Evolutionary conservation across 2,329 filamentous ascomycete species (phyloP).

Genomic region (Coniochaeta pulveracea): DNA sequence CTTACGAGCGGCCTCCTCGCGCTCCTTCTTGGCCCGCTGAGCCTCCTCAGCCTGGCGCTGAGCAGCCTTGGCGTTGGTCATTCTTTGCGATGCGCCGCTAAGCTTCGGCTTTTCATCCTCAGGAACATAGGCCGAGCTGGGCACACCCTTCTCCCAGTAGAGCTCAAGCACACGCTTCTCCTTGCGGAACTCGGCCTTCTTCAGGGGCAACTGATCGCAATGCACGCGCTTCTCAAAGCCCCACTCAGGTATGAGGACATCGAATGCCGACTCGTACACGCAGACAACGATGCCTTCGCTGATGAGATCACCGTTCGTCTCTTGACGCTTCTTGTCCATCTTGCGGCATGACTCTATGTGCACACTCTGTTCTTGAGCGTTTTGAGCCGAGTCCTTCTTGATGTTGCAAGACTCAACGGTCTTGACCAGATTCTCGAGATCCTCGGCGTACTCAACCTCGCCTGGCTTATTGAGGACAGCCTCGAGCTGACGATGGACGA

Average conservation of each 20-base stretch:
- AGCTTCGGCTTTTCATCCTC: slow-evolving; percentile 90
- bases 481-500: slow-evolving; percentile 92
- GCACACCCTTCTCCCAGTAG: slow-evolving; percentile 99
- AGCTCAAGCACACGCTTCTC: slow-evolving; percentile 88
- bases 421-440: slow-evolving; percentile 80
- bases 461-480: slow-evolving; percentile 73
- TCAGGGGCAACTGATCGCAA: slow-evolving; percentile 91
- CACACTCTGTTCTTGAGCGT: slow-evolving; percentile 95
- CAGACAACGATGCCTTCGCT: slow-evolving; percentile 92
- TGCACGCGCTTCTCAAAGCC: slow-evolving; percentile 99
- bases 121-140: slow-evolving; percentile 88
- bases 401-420: slow-evolving; percentile 93
- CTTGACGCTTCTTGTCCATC: slow-evolving; percentile 86
- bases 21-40: slow-evolving; percentile 70
- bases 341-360: slow-evolving; percentile 94
- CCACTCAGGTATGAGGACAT: slow-evolving; percentile 95
- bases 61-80: slow-evolving; percentile 63
- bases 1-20: slow-evolving; percentile 82
- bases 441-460: slow-evolving; percentile 75
- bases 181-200: slow-evolving; percentile 99
- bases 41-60: slow-evolving; percentile 74
- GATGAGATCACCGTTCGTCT: slow-evolving; percentile 82
- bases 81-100: slow-evolving; percentile 57
- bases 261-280: slow-evolving; percentile 97
- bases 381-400: slow-evolving; percentile 97